A percentile compares a stretch with the other conserved stretches of the same genome.
These are phyloP conservation scores for Mycena vitilis DNA, from an alignment of 768 basidiomycete genomes.

Conservation along the genomic window DNA sequence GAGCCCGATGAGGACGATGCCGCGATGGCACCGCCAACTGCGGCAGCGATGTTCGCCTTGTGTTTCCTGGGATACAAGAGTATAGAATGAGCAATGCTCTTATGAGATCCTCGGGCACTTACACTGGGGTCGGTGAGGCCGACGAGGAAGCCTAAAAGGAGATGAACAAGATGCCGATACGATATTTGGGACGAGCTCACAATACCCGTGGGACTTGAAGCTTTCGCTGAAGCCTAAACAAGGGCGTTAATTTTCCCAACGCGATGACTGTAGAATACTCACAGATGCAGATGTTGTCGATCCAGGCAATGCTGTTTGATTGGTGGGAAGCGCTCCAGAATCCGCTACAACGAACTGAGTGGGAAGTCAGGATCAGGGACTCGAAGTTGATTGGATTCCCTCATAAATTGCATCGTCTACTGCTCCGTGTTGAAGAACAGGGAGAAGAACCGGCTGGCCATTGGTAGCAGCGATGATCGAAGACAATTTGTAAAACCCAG, in stretches of 20 bases:
- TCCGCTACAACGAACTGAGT: conserved; percentile 23
- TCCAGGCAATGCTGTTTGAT: conserved; percentile 12
- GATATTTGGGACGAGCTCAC: not conserved
- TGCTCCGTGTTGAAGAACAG: conserved; percentile 46
- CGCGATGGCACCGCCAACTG: conserved; percentile 26
- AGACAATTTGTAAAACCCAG: conserved; percentile 60
- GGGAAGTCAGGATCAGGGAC: not conserved
- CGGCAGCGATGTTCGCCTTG: conserved; percentile 5
- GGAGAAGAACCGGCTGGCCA: conserved; percentile 44
- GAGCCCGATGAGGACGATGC: conserved; percentile 19
- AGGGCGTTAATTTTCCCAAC: not conserved
- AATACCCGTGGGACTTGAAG: not conserved
- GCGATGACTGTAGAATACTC: not conserved
- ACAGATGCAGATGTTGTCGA: not conserved
- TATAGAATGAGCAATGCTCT: not conserved
- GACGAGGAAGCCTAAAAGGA: not conserved
- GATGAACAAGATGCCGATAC: not conserved
- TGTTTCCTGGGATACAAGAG: not conserved
- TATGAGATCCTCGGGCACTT: not conserved
- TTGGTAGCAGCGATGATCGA: conserved; percentile 48
- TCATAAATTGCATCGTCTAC: conserved; percentile 45
- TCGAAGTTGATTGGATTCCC: not conserved
- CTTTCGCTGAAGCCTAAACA: not conserved
- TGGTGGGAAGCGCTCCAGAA: conserved; percentile 21
- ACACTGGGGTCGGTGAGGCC: not conserved